Percentiles rank a stretch among this genome's conserved stretches.
These are phyloP conservation scores for Lichenothelia convexa DNA, from an alignment of 495 filamentous ascomycete genomes.

Conservation along the genomic window DNA sequence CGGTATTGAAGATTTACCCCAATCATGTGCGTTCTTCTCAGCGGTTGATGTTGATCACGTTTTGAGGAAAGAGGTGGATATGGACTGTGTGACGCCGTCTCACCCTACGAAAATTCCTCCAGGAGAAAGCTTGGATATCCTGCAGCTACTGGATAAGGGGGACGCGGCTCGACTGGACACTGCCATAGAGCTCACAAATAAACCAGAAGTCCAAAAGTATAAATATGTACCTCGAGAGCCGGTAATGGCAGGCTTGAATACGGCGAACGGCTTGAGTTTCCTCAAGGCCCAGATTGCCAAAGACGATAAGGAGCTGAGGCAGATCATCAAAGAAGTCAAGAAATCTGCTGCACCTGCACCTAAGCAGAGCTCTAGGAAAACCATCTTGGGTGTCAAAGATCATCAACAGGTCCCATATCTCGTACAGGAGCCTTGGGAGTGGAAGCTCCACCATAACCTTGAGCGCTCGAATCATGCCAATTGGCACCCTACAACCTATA, in stretches of 20 bases:
- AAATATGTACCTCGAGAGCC: conserved; percentile 51
- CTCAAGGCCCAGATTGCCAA: conserved; percentile 69
- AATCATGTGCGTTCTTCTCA: conserved; percentile 86
- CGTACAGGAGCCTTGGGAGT: too few species aligned
- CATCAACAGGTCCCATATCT: too few species aligned
- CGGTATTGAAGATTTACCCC: conserved; percentile 86
- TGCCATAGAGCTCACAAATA: conserved; percentile 29
- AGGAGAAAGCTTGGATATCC: conserved; percentile 73
- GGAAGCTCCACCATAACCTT: too few species aligned
- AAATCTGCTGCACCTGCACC: too few species aligned
- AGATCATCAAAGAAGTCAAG: conserved; percentile 4
- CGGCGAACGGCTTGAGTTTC: conserved; percentile 34
- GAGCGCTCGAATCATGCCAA: too few species aligned
- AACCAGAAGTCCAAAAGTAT: conserved; percentile 36
- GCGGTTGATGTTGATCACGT: conserved; percentile 89
- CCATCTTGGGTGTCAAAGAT: too few species aligned
- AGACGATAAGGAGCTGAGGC: conserved; percentile 50
- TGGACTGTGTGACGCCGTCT: conserved; percentile 89
- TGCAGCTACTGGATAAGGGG: conserved; percentile 51
- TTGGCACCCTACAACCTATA: too few species aligned
- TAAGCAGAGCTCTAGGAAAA: not conserved
- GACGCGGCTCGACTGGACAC: conserved; percentile 45
- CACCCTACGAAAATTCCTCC: conserved; percentile 61
- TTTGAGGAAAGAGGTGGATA: conserved; percentile 88
- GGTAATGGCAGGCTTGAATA: conserved; percentile 52